Evolutionary conservation across 2,329 filamentous ascomycete species (phyloP).

Genomic region (Penicillium oxalicum): DNA sequence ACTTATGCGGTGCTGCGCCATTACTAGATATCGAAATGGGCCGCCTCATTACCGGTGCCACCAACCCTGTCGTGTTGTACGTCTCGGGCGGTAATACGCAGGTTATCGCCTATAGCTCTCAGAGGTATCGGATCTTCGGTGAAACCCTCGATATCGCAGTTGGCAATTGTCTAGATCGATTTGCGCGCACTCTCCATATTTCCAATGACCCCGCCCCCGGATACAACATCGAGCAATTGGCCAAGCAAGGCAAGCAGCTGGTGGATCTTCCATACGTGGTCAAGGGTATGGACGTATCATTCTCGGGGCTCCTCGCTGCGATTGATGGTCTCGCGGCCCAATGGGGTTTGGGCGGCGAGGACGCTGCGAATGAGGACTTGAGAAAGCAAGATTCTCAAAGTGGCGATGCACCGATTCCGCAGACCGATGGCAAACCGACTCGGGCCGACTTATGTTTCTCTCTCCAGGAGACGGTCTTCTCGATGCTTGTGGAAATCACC

Average conservation of each 20-base stretch:
- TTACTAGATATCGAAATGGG: slow-evolving; percentile 87
- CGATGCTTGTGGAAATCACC: slow-evolving; percentile 97
- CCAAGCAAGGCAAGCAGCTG: slow-evolving; percentile 64
- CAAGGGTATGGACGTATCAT: slow-evolving; percentile 98
- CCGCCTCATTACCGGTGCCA: slow-evolving; percentile 79
- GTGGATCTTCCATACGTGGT: slow-evolving; percentile 91
- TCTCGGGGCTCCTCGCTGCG: slow-evolving; percentile 81
- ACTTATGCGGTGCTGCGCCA: neutral
- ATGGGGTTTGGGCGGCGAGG: slow-evolving; percentile 33
- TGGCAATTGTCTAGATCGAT: slow-evolving; percentile 93
- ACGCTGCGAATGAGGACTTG: slow-evolving; percentile 48
- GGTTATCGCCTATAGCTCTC: slow-evolving; percentile 92
- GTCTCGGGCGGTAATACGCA: slow-evolving; percentile 95
- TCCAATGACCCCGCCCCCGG: slow-evolving; percentile 94
- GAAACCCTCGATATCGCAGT: slow-evolving; percentile 97
- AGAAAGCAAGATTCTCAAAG: slow-evolving; percentile 11
- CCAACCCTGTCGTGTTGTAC: slow-evolving; percentile 91
- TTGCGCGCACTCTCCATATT: slow-evolving; percentile 84
- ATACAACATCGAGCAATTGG: slow-evolving; percentile 96
- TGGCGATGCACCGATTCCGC: slow-evolving; percentile 21
- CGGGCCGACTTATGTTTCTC: slow-evolving; percentile 86
- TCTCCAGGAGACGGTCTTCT: slow-evolving; percentile 89
- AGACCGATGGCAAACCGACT: slow-evolving; percentile 50
- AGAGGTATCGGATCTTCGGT: slow-evolving; percentile 94
- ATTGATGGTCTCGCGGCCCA: slow-evolving; percentile 69